Evolutionary conservation across 2,329 filamentous ascomycete species (phyloP), one percentile per base, ranked within the genome.

Genomic region (Cladobotryum mycophilum): DNA sequence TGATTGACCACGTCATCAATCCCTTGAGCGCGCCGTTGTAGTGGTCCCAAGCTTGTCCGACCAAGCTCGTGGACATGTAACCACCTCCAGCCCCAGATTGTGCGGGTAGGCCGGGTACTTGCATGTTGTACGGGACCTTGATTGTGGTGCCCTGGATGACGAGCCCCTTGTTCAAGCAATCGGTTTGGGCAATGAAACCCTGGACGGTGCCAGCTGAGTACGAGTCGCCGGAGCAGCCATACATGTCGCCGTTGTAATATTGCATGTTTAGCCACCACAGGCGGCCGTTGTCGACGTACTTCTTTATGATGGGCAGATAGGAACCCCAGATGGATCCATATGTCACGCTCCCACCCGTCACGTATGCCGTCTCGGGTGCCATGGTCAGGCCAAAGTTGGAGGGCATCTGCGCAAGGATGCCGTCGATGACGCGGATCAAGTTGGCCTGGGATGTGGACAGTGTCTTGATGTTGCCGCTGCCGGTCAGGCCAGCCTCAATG

Each of bases 311-410:
- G 46, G 65, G 65, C 8, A 68, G 60, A 49, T 68, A 68, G 4
- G 65, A 56, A 41, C 65, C 65, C 65, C 65, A 68, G 55, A 67
- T 67, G 47, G 61, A 63, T 20, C 64, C 64, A 51, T 63, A 68
- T 1, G 47, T 54, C 5, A 67, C 54, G 40, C 58, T 58, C 18
- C 62, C 66, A 7, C 66, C 66, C 0, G 64, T 68, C 2, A 68
- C 66, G 48, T 68, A 68, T 3, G 66, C 65, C 12, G 63, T 71
- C 52, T 68, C 67, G 5, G 64, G 65, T 4, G 67, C 67, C 59
- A 70, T 80, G 36, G 76, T 82, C 41, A 82, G 74, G 17, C 83
- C 82, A 11, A 74, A 76, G 22, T 66, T 85, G 48, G 73, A 78
- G 64, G 82, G 82, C 45, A 80, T 75, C 55, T 74, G 50, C 5